phyloP scores from a whole-genome alignment of 148 eudicot genomes.

The Nepenthes mirabilis region DNA sequence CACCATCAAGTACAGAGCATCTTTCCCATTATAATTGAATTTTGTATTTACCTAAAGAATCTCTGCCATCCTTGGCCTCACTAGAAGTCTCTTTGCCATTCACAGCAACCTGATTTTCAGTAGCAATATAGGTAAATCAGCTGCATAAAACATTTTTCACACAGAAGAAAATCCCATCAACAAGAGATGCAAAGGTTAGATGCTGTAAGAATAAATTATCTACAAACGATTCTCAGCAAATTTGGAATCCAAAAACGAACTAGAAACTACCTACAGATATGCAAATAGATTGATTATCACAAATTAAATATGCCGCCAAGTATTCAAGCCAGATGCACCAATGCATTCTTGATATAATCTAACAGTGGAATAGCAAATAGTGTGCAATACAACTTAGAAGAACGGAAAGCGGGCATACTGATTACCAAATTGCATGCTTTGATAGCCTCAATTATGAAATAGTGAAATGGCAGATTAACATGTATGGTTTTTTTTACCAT shows the following conservation, averaged over 20 bases:
- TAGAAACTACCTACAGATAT: not conserved
- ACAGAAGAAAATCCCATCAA: not conserved
- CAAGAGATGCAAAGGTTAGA: not conserved
- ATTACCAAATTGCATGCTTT: no score
- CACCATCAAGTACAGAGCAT: no score
- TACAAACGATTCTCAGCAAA: not conserved
- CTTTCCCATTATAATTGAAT: slow-evolving; percentile 16
- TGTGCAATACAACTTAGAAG: no score
- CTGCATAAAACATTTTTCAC: slow-evolving; percentile 2
- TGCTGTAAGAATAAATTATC: not conserved
- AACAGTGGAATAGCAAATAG: no score
- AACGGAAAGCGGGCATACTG: no score
- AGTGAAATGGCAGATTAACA: no score
- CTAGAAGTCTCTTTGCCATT: slow-evolving; percentile 30
- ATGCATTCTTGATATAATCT: no score
- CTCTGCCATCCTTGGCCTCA: slow-evolving; percentile 21
- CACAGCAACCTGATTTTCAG: slow-evolving; percentile 33
- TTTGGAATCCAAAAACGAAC: not conserved
- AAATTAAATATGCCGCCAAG: no score
- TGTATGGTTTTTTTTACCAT: no score
- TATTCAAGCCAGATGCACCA: no score
- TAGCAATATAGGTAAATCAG: slow-evolving; percentile 5
- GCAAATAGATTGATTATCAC: no score
- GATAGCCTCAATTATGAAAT: no score
- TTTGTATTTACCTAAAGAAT: slow-evolving; percentile 25